Percentiles rank a stretch among this genome's conserved stretches.
phyloP scores from a whole-genome alignment of 2,329 filamentous ascomycete species.

The Hypoxylon sp. region DNA sequence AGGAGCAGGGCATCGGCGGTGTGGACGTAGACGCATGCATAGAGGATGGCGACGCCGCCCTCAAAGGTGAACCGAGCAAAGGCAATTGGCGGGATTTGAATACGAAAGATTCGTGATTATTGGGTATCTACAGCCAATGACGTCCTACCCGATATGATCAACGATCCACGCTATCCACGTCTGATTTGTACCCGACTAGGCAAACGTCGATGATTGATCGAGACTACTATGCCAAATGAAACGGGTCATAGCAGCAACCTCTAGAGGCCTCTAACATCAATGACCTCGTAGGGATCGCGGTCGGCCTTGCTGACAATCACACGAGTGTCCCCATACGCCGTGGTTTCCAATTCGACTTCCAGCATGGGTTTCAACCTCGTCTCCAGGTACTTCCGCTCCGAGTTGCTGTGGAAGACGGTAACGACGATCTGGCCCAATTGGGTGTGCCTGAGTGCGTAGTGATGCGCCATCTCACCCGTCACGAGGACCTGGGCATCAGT shows the following conservation, averaged over 20 bases:
- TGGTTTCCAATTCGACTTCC: constrained; percentile 68
- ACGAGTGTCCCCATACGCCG: constrained; percentile 61
- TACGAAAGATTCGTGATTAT: constrained; percentile 35
- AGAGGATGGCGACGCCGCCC: constrained; percentile 67
- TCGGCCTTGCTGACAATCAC: constrained; percentile 85
- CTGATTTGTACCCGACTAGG: background rate
- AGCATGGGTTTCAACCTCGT: constrained; percentile 78
- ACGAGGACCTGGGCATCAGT: constrained; percentile 84
- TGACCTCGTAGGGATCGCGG: constrained; percentile 88
- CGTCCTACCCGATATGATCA: background rate
- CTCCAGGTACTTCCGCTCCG: constrained; percentile 85
- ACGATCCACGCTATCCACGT: background rate
- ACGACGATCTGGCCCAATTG: constrained; percentile 88
- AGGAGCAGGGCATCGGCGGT: constrained; percentile 68
- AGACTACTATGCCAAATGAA: constrained; percentile 8
- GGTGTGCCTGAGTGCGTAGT: constrained; percentile 88
- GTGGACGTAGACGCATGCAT: constrained; percentile 68
- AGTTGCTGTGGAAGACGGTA: constrained; percentile 92
- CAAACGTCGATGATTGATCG: background rate
- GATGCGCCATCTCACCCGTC: constrained; percentile 94
- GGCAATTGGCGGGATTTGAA: constrained; percentile 49
- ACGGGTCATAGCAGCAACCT: background rate
- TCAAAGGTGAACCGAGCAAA: constrained; percentile 54
- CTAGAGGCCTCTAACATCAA: constrained; percentile 63
- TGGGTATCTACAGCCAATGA: constrained; percentile 26